These are phyloP conservation scores for Colletotrichum chrysophilum DNA, from an alignment of 2,329 filamentous ascomycete species.

Conservation along the genomic window DNA sequence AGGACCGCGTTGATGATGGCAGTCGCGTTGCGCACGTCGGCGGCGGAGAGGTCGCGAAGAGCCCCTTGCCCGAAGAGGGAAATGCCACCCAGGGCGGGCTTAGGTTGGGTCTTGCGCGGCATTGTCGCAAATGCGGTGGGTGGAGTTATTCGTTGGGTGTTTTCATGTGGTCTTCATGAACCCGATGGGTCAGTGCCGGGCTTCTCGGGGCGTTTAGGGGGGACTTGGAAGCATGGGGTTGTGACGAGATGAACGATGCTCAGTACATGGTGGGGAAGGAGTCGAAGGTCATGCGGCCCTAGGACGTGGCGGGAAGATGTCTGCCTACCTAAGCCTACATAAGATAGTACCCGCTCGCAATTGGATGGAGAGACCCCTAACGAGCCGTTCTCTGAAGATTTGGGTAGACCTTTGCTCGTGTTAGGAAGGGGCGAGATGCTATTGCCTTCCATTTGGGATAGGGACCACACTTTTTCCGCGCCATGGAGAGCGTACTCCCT, in stretches of 20 bases:
- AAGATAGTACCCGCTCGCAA: background rate
- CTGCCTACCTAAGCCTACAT: background rate
- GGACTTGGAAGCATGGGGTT: background rate
- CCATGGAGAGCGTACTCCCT: background rate
- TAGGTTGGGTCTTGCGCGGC: background rate
- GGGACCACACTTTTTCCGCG: background rate
- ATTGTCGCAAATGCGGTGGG: background rate
- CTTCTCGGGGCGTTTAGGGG: too few relatives aligned
- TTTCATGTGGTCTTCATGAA: background rate
- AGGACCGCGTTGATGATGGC: background rate
- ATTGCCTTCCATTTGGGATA: background rate
- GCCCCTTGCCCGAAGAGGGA: background rate
- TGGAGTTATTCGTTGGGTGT: background rate
- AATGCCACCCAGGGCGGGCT: background rate
- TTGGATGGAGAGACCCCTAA: background rate
- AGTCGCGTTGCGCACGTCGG: background rate
- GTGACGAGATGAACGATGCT: background rate
- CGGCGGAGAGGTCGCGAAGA: background rate
- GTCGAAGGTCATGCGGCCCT: background rate
- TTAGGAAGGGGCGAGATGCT: background rate
- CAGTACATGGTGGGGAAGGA: background rate
- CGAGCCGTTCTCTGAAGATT: background rate
- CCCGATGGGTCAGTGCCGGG: too few relatives aligned
- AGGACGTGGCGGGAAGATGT: fast-evolving
- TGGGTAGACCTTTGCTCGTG: background rate